A percentile compares a stretch with the other conserved stretches of the same genome.
Evolutionary conservation across 2,329 filamentous ascomycete genomes (phyloP).

Genomic region (Allantophomopsis lycopodina): DNA sequence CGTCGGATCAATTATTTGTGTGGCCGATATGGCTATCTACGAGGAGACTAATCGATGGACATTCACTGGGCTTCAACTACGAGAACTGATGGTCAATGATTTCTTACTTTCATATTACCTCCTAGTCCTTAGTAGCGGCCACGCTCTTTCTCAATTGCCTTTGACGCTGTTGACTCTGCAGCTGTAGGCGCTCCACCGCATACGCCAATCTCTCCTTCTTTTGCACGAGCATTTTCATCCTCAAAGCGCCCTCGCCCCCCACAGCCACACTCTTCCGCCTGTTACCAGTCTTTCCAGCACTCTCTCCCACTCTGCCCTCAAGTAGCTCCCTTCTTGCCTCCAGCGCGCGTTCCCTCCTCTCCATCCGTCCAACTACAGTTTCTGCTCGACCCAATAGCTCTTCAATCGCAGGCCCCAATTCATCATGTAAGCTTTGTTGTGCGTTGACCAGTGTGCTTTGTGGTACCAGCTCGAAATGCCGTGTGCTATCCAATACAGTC

Average conservation of each 20-base stretch:
- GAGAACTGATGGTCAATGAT: no score
- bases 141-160: slow-evolving; percentile 62
- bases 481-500: slow-evolving; percentile 19
- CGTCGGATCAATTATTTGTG: no score
- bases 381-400: slow-evolving; percentile 48
- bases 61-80: no score
- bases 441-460: slow-evolving; percentile 49
- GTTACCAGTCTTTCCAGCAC: slow-evolving; percentile 24
- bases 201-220: slow-evolving; percentile 61
- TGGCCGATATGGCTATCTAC: no score
- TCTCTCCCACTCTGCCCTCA: slow-evolving; percentile 41
- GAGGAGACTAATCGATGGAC: no score
- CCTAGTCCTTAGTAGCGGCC: slow-evolving; percentile 18
- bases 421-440: slow-evolving; percentile 50
- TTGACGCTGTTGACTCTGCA: slow-evolving; percentile 56
- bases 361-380: slow-evolving; percentile 51
- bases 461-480: slow-evolving; percentile 59
- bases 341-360: slow-evolving; percentile 49
- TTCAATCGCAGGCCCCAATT: slow-evolving; percentile 59
- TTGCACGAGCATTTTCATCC: slow-evolving; percentile 21
- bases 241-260: slow-evolving; percentile 9
- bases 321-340: slow-evolving; percentile 54
- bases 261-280: slow-evolving; percentile 22
- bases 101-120: no score
- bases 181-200: slow-evolving; percentile 51